phyloP scores from a whole-genome alignment of 2,329 filamentous ascomycete genomes.

The Chaetomium olivaceum region DNA sequence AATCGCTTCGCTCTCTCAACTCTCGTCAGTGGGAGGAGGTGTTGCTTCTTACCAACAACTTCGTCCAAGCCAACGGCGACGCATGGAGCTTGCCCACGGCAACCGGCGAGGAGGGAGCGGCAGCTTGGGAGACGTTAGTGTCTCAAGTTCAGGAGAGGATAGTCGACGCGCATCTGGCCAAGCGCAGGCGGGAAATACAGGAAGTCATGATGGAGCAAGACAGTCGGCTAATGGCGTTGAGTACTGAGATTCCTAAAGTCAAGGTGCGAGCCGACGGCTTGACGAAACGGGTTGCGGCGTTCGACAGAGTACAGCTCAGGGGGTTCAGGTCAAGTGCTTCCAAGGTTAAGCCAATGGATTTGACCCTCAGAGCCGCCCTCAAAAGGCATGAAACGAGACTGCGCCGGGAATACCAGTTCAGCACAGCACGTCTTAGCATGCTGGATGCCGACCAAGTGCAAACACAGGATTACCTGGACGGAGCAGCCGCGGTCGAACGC shows the following conservation, averaged over 20 bases:
- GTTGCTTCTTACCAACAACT: background rate
- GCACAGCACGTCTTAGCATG: background rate
- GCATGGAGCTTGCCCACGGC: background rate
- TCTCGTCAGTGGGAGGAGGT: background rate
- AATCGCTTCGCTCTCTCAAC: background rate
- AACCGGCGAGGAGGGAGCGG: background rate
- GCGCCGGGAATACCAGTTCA: background rate
- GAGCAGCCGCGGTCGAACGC: background rate
- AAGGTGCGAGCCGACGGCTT: background rate
- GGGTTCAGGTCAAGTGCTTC: background rate
- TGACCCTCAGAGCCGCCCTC: background rate
- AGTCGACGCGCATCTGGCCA: background rate
- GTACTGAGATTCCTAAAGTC: background rate
- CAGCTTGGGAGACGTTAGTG: background rate
- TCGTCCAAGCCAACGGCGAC: background rate
- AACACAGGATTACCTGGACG: background rate
- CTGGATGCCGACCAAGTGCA: background rate
- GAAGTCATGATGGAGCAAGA: background rate
- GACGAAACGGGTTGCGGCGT: background rate
- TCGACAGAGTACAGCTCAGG: background rate
- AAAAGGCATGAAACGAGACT: conserved; percentile 3
- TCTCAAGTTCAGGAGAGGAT: background rate
- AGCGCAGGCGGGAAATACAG: background rate
- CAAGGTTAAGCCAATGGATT: background rate
- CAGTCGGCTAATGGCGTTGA: background rate